A percentile compares a stretch with the other conserved stretches of the same genome.
Evolutionary conservation across 352 stramenopile species (phyloP).

Genomic region (Blastocystis sp.): DNA sequence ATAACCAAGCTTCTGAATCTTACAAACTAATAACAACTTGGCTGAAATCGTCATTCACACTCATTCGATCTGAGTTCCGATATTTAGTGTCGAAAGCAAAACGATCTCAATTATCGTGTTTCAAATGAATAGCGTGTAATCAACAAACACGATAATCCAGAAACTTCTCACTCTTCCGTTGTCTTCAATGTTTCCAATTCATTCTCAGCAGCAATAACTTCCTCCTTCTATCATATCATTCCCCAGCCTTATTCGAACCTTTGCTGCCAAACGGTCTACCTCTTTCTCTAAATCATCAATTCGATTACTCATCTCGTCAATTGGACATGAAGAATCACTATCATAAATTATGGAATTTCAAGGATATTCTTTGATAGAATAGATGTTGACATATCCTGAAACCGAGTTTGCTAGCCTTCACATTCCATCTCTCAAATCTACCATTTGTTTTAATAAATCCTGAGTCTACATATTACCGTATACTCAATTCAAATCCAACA

Average conservation of each 20-base stretch:
- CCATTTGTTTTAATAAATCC: conserved; percentile 21
- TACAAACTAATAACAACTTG: background rate
- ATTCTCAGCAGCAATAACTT: background rate
- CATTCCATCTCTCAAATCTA: background rate
- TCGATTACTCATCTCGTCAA: conserved; percentile 39
- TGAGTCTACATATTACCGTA: background rate
- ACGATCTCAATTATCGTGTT: conserved; percentile 23
- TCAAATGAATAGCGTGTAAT: background rate
- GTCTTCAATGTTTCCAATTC: background rate
- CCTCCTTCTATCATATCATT: conserved; percentile 9
- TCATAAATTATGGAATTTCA: background rate
- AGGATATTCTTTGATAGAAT: conserved; percentile 59
- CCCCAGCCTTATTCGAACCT: background rate
- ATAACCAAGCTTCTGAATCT: background rate
- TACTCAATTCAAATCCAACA: background rate
- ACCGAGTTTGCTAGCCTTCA: conserved; percentile 13
- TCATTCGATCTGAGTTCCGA: background rate
- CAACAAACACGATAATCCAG: conserved; percentile 26
- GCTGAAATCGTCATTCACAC: background rate
- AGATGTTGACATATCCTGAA: conserved; percentile 51
- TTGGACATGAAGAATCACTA: background rate
- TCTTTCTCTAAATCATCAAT: conserved; percentile 60
- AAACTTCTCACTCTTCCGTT: background rate
- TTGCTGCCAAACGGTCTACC: background rate
- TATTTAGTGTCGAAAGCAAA: background rate